phyloP scores from a whole-genome alignment of 371 early-diverging fungal species.

The Actinomortierella wolfii region DNA sequence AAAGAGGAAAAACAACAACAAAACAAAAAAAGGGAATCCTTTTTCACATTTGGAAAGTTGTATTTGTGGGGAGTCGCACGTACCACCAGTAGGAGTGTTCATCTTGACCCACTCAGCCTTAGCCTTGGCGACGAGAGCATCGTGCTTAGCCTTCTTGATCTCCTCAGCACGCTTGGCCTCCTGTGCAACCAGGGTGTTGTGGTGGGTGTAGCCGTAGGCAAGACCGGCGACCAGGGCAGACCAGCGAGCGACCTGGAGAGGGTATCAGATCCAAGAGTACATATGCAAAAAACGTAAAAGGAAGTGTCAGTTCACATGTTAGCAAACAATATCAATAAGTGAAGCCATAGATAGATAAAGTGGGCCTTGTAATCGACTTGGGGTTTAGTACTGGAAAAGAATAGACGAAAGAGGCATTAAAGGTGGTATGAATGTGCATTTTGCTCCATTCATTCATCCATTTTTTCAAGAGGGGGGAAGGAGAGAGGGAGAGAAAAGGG shows the following conservation, averaged over 20 bases:
- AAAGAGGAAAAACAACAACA: neutral
- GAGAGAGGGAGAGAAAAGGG: too few relatives aligned
- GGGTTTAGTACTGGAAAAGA: neutral
- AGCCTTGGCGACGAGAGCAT: slow-evolving; percentile 73
- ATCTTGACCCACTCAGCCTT: slow-evolving; percentile 69
- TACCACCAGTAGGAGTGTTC: slow-evolving; percentile 50
- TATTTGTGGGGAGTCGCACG: slow-evolving; percentile 2
- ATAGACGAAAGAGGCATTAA: neutral
- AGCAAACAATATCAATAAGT: neutral
- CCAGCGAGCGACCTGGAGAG: slow-evolving; percentile 79
- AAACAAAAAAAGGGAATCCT: neutral
- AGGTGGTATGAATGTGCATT: neutral
- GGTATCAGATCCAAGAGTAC: too few relatives aligned
- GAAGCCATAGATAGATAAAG: too few relatives aligned
- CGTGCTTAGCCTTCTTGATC: slow-evolving; percentile 68
- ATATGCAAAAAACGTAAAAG: neutral
- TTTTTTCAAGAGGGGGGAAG: slow-evolving; percentile 5
- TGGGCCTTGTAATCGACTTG: too few relatives aligned
- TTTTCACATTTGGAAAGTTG: neutral
- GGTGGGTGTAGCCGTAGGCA: slow-evolving; percentile 74
- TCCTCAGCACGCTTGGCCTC: slow-evolving; percentile 61
- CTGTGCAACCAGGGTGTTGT: slow-evolving; percentile 64
- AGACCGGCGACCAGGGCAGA: slow-evolving; percentile 74
- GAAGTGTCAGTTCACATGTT: neutral
- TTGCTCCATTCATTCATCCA: neutral